These are phyloP conservation scores for Beauveria caledonica DNA, from an alignment of 2,329 filamentous ascomycete species.

Conservation along the genomic window DNA sequence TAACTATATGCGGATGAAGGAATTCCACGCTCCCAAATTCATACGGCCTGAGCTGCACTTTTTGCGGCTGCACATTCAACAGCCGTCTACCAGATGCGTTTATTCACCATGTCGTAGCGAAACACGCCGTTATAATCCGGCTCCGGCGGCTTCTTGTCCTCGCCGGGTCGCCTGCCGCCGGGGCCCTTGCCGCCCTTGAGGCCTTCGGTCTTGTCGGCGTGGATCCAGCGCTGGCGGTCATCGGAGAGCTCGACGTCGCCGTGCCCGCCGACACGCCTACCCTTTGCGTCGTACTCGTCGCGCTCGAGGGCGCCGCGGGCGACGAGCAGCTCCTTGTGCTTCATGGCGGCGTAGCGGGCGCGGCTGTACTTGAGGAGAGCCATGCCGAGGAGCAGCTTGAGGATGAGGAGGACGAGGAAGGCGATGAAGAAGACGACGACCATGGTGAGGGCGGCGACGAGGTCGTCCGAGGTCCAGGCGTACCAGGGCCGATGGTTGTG, in stretches of 20 bases:
- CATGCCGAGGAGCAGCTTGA: constrained; percentile 87
- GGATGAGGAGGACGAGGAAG: constrained; percentile 75
- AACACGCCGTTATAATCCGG: constrained; percentile 54
- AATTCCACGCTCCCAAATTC: background rate
- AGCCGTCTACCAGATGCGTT: constrained; percentile 74
- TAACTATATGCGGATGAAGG: background rate
- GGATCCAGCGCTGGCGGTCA: constrained; percentile 77
- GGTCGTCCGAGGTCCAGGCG: constrained; percentile 60
- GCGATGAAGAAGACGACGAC: constrained; percentile 74
- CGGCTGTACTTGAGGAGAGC: constrained; percentile 70
- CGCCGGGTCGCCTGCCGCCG: constrained; percentile 45
- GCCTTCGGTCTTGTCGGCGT: constrained; percentile 72
- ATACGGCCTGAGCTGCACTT: background rate
- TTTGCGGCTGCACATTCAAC: background rate
- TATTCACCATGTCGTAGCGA: constrained; percentile 92
- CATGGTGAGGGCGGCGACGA: constrained; percentile 73
- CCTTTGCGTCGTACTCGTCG: constrained; percentile 58
- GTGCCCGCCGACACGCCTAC: constrained; percentile 70
- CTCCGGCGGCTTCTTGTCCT: constrained; percentile 37
- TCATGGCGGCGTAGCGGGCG: constrained; percentile 74
- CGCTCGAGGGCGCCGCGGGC: constrained; percentile 38
- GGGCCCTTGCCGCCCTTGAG: constrained; percentile 45
- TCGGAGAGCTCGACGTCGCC: constrained; percentile 84
- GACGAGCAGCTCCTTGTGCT: constrained; percentile 51
- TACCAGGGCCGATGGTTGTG: constrained; percentile 37